A percentile compares a stretch with the other conserved stretches of the same genome.
Evolutionary conservation across 2,329 filamentous ascomycete species (phyloP).

Genomic region (Emericellopsis atlantica): DNA sequence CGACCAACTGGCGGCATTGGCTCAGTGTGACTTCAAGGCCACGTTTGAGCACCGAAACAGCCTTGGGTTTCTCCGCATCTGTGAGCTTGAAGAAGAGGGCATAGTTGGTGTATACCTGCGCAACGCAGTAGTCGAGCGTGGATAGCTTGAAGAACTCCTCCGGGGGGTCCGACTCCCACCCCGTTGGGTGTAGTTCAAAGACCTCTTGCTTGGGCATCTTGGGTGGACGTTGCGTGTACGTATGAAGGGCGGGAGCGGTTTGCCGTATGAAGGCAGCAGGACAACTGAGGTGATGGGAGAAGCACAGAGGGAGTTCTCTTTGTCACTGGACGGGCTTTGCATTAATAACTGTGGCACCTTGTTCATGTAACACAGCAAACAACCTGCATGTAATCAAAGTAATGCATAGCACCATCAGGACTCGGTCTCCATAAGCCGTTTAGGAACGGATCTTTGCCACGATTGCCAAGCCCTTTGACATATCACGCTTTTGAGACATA

Average conservation of each 20-base stretch:
- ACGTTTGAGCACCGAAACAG: too few relatives aligned
- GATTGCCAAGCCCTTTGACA: neutral
- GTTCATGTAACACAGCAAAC: neutral
- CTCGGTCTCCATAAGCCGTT: neutral
- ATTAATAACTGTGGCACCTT: neutral
- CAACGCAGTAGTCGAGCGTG: conserved; percentile 22
- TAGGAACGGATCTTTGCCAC: neutral
- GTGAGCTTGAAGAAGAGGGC: too few relatives aligned
- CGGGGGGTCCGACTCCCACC: conserved; percentile 22
- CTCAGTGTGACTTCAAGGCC: too few relatives aligned
- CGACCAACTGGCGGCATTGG: too few relatives aligned
- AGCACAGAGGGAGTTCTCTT: neutral
- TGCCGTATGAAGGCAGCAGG: neutral
- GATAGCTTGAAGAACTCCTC: conserved; percentile 23
- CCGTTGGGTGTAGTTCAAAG: conserved; percentile 16
- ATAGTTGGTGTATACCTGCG: too few relatives aligned
- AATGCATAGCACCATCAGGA: neutral
- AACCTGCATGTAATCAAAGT: neutral
- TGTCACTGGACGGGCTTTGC: neutral
- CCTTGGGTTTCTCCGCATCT: too few relatives aligned
- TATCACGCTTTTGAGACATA: neutral
- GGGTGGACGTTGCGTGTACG: neutral
- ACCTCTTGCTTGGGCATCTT: conserved; percentile 14
- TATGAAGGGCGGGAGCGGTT: neutral
- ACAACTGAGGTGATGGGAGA: neutral